These are phyloP conservation scores for Candida stauntonica DNA, from an alignment of 805 yeast genomes.

Conservation along the genomic window DNA sequence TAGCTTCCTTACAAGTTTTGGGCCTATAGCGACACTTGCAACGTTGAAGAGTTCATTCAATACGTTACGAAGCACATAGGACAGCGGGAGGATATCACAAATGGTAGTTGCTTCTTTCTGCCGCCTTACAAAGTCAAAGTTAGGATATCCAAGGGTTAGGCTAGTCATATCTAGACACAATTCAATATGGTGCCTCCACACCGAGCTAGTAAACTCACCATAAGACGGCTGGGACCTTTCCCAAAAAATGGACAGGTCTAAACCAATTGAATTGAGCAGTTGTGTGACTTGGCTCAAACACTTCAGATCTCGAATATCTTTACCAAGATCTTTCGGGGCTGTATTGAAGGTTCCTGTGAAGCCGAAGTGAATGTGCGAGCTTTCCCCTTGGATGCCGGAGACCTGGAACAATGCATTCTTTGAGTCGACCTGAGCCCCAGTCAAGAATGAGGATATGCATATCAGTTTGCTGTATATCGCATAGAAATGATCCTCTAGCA, in stretches of 20 bases:
- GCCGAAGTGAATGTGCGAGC: background rate
- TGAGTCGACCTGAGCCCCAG: background rate
- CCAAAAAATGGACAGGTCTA: background rate
- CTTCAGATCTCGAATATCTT: conserved; percentile 1
- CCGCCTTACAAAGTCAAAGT: no score
- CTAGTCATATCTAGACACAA: conserved; percentile 2
- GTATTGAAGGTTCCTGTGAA: background rate
- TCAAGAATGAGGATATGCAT: background rate
- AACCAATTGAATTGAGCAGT: background rate
- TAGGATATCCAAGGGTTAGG: background rate
- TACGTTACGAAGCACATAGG: background rate
- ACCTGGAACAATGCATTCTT: no score
- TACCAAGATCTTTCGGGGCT: background rate
- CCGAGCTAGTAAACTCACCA: conserved; percentile 3
- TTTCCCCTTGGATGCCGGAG: no score
- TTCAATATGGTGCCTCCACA: conserved; percentile 6
- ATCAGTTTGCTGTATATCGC: background rate
- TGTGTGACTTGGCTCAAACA: background rate
- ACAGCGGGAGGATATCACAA: no score
- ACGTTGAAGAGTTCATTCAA: conserved; percentile 4
- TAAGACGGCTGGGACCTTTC: background rate
- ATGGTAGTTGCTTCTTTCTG: conserved; percentile 1
- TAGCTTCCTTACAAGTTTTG: background rate
- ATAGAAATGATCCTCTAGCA: conserved; percentile 9
- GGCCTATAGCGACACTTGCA: background rate